phyloP scores from a whole-genome alignment of 345 rosid species.

The Melaleuca alternifolia region DNA sequence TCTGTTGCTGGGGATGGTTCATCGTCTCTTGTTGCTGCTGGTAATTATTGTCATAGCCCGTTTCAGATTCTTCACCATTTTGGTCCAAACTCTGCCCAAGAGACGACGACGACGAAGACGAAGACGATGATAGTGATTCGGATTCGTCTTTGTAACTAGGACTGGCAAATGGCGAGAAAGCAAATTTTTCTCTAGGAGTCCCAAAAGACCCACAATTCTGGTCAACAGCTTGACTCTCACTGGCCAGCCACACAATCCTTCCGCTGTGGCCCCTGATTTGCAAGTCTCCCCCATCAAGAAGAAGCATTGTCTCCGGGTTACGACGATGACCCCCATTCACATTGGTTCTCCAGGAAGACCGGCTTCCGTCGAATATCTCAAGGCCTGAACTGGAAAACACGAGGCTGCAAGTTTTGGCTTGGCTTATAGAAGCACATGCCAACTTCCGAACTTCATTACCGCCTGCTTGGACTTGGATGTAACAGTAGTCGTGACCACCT shows the following conservation, averaged over 20 bases:
- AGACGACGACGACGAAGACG: neutral
- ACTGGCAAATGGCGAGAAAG: constrained; percentile 2
- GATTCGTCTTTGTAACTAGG: neutral
- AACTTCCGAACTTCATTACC: neutral
- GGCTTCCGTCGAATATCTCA: neutral
- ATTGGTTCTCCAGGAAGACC: neutral
- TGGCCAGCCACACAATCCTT: neutral
- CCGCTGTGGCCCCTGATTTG: neutral
- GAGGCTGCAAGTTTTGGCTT: neutral
- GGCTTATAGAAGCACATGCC: neutral
- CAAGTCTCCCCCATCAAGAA: neutral
- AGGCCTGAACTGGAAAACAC: constrained; percentile 2
- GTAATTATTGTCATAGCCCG: neutral
- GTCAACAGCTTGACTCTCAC: neutral
- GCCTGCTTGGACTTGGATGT: constrained; percentile 3
- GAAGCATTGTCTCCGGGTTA: neutral
- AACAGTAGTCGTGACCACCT: neutral
- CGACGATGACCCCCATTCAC: neutral
- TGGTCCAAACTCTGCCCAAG: neutral
- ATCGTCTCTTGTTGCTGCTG: constrained; percentile 19
- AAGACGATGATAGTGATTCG: neutral
- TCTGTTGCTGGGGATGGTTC: constrained; percentile 9
- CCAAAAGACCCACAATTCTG: neutral
- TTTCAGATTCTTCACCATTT: constrained; percentile 8
- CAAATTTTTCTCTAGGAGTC: neutral